Evolutionary conservation across 352 stramenopile species (phyloP).

Genomic region (Pythium apleroticum): DNA sequence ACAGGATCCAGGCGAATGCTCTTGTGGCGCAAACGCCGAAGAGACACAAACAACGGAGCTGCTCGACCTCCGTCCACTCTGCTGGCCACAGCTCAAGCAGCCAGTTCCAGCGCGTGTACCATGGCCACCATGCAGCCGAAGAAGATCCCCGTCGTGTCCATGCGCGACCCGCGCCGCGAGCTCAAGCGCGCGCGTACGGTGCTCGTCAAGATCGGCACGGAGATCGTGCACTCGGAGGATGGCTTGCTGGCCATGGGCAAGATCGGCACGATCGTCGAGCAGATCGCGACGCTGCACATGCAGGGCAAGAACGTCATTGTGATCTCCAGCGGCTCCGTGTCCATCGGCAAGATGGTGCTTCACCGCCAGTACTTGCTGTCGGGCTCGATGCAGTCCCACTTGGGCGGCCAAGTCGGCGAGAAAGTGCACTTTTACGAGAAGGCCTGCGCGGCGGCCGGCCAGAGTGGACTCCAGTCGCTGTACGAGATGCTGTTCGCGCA

Average conservation of each 20-base stretch:
- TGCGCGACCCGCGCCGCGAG: constrained; percentile 35
- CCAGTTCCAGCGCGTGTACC: not conserved
- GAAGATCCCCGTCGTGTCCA: constrained; percentile 12
- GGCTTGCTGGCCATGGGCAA: constrained; percentile 81
- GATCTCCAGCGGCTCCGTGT: constrained; percentile 77
- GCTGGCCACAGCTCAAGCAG: not conserved
- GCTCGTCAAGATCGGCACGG: constrained; percentile 84
- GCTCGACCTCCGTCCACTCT: not conserved
- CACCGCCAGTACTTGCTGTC: constrained; percentile 81
- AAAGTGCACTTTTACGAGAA: constrained; percentile 73
- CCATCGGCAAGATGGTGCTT: constrained; percentile 81
- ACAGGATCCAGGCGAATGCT: constrained; percentile 2
- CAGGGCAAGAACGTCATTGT: constrained; percentile 81
- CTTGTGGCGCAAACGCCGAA: constrained; percentile 23
- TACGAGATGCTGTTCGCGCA: constrained; percentile 88
- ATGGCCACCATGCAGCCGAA: not conserved
- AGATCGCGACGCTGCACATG: constrained; percentile 82
- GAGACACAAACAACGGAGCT: constrained; percentile 11
- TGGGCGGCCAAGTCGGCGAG: constrained; percentile 59
- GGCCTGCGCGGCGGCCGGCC: constrained; percentile 60
- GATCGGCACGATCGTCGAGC: constrained; percentile 83
- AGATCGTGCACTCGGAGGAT: constrained; percentile 81
- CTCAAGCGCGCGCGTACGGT: constrained; percentile 67
- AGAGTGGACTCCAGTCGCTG: constrained; percentile 80
- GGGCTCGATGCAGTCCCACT: constrained; percentile 79